Evolutionary conservation across 352 stramenopile genomes (phyloP).

Genomic region (Phytophthora fragariaefolia): DNA sequence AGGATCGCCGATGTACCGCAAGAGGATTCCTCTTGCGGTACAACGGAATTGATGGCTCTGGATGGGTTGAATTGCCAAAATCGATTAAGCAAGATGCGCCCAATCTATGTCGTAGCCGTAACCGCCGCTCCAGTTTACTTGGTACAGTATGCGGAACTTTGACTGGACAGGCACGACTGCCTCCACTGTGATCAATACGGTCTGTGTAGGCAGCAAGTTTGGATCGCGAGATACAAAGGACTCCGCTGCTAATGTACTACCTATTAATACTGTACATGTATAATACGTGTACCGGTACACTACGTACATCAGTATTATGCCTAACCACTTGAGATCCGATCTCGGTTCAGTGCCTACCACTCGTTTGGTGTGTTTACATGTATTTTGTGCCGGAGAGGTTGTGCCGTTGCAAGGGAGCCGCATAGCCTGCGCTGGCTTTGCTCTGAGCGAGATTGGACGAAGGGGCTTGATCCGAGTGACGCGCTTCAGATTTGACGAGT

Average conservation of each 20-base stretch:
- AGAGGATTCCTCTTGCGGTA: background rate
- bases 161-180: background rate
- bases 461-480: conserved; percentile 1
- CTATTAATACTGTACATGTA: too few relatives aligned
- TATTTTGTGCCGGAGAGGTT: background rate
- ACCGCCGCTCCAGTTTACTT: background rate
- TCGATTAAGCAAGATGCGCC: conserved; percentile 19
- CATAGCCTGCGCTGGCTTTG: conserved; percentile 1
- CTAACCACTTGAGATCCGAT: background rate
- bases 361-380: background rate
- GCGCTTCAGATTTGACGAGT: conserved; percentile 19
- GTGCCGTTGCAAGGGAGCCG: conserved; percentile 8
- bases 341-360: background rate
- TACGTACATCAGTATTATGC: background rate
- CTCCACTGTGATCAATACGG: too few relatives aligned
- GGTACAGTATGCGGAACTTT: conserved; percentile 1
- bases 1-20: too few relatives aligned
- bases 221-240: too few relatives aligned
- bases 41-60: background rate
- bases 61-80: conserved; percentile 8
- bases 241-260: too few relatives aligned
- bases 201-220: too few relatives aligned
- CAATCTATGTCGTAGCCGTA: conserved; percentile 23
- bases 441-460: conserved; percentile 7
- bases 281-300: background rate